Evolutionary conservation across 176 grass and related monocot species (phyloP), one percentile per base, ranked within the genome.

Genomic region (Olyra latifolia): DNA sequence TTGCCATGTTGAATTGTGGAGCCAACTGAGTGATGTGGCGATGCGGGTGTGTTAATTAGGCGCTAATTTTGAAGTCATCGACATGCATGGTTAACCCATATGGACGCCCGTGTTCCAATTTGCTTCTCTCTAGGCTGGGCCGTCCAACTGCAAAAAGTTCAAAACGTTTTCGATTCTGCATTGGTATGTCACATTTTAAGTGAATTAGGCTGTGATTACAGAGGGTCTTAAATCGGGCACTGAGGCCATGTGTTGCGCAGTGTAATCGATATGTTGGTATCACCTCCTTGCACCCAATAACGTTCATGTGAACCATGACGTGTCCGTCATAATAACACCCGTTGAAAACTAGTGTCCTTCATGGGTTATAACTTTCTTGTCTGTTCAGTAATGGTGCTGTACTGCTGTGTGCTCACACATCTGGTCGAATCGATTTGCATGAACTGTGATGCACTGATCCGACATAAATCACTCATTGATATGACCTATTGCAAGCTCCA

Each of bases 391-490:
- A 68, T 42, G 43, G 65, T 14, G 11, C 0, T 39, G 70, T 16
- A 40, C 10, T 60, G 55, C 19, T 59, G 20, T 27, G 56, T 22
- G 19, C n/a, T 44, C n/a, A 6, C 20, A 38, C 19, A 10, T 69
- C 6, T 32, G 10, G 17, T 72, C 48, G 50, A 39, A 73, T 32
- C 48, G 16, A 72, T 52, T 30, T 27, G 66, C 25, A 23, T 46
- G 66, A 47, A 69, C 42, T 69, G 22, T 9, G 70, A 73, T 54
- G 70, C 70, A 54, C 70, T n/a, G 48, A 39, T 53, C 70, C 17
- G 70, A 73, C 70, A 54, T n/a, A 73, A 52, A 52, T 54, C 70
- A 54, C 49, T 30, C 29, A 13, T 35, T 35, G 70, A 54, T 10
- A n/a, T 22, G 15, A 54, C 70, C 4, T 22, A 72, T 72, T 32